Percentiles rank a stretch among this genome's conserved stretches.
phyloP scores from a whole-genome alignment of 768 basidiomycete genomes.

The Sporobolomyces roseus region DNA sequence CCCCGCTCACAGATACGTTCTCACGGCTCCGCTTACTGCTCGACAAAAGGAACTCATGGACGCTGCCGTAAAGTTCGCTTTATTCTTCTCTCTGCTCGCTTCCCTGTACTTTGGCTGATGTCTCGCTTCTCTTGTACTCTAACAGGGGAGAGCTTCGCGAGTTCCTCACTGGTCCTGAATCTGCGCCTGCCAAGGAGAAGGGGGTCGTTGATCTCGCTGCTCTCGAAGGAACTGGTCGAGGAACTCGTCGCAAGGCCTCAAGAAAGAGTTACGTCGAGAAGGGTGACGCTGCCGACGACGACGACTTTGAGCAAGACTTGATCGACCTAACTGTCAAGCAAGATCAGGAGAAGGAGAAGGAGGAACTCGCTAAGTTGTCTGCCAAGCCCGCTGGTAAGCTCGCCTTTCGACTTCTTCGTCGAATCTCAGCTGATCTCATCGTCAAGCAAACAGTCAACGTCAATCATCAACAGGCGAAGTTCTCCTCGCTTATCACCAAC shows the following conservation, averaged over 20 bases:
- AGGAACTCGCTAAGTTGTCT: constrained; percentile 20
- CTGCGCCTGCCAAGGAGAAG: too few relatives aligned
- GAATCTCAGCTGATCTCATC: not conserved
- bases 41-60: constrained; percentile 83
- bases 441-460: not conserved
- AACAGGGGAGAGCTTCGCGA: constrained; percentile 9
- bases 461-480: constrained; percentile 10
- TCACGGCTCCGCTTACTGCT: constrained; percentile 81
- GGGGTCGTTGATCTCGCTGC: too few relatives aligned
- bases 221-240: not conserved
- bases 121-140: not conserved
- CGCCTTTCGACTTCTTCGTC: too few relatives aligned
- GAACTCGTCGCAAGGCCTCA: constrained; percentile 43
- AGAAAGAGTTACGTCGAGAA: constrained; percentile 12
- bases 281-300: constrained; percentile 25
- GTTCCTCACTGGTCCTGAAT: constrained; percentile 9
- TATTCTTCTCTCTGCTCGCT: constrained; percentile 36
- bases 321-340: constrained; percentile 47
- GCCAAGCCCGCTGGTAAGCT: not conserved
- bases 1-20: constrained; percentile 62
- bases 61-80: constrained; percentile 64
- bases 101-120: not conserved
- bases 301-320: constrained; percentile 43
- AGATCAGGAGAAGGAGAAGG: constrained; percentile 40
- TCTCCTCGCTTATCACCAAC: constrained; percentile 27